phyloP scores from a whole-genome alignment of 1,284 basidiomycete genomes.

The Vanrija sp. region DNA sequence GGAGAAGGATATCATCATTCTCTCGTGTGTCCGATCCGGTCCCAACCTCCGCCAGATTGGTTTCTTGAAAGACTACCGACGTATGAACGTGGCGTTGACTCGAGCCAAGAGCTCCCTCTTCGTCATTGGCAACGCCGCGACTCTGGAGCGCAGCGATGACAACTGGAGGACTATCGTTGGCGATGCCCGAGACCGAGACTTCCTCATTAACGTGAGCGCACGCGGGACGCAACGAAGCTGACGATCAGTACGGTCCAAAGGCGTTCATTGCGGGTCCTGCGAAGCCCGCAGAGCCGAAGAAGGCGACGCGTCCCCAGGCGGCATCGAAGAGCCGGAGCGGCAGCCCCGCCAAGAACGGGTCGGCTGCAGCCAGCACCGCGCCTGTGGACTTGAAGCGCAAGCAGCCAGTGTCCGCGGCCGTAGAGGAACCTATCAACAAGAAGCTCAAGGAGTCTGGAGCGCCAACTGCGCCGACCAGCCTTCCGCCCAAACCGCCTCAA shows the following conservation, averaged over 20 bases:
- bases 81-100: constrained; percentile 97
- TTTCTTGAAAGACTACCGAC: constrained; percentile 76
- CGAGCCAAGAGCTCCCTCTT: constrained; percentile 92
- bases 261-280: not conserved
- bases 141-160: constrained; percentile 76
- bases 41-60: constrained; percentile 76
- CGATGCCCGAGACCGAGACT: constrained; percentile 60
- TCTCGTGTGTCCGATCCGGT: constrained; percentile 88
- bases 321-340: not conserved
- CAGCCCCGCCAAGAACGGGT: too few relatives aligned
- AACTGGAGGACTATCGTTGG: constrained; percentile 73
- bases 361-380: too few relatives aligned
- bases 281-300: not conserved
- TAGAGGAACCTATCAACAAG: too few relatives aligned
- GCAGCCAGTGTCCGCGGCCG: too few relatives aligned
- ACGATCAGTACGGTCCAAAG: not conserved
- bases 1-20: constrained; percentile 93
- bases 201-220: constrained; percentile 49
- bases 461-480: too few relatives aligned
- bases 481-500: too few relatives aligned
- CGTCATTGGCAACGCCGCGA: constrained; percentile 84
- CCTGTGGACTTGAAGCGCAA: too few relatives aligned
- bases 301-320: not conserved
- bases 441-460: too few relatives aligned
- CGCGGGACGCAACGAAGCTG: not conserved